phyloP scores from a whole-genome alignment of 805 yeast genomes.

The Hanseniaspora thailandica region DNA sequence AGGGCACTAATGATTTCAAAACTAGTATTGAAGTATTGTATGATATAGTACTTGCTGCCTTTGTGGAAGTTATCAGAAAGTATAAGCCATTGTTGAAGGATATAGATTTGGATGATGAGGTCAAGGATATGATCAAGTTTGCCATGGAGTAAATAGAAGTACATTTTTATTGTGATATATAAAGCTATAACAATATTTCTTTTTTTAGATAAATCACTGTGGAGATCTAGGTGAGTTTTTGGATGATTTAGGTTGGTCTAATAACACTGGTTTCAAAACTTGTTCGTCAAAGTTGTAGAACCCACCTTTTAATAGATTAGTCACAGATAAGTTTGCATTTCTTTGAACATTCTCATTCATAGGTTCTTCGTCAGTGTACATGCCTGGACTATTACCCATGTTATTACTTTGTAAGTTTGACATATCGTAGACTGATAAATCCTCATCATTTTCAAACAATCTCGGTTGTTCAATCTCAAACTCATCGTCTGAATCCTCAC shows the following conservation, averaged over 20 bases:
- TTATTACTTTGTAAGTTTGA: not conserved
- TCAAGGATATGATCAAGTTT: slow-evolving; percentile 59
- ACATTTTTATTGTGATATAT: not conserved
- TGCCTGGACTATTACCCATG: slow-evolving; percentile 20
- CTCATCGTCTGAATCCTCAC: slow-evolving; percentile 77
- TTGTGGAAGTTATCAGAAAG: slow-evolving; percentile 50
- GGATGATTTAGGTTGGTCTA: slow-evolving; percentile 37
- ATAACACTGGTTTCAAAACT: slow-evolving; percentile 79
- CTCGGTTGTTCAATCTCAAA: slow-evolving; percentile 76
- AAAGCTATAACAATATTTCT: not conserved
- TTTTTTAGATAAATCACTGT: not conserved
- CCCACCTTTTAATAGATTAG: slow-evolving; percentile 16
- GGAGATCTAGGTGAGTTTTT: slow-evolving; percentile 1
- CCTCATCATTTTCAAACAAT: slow-evolving; percentile 9
- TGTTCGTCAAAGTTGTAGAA: slow-evolving; percentile 87
- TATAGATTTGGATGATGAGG: slow-evolving; percentile 49
- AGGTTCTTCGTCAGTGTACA: slow-evolving; percentile 18
- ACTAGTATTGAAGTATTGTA: slow-evolving; percentile 46
- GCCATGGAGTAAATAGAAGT: slow-evolving; percentile 39
- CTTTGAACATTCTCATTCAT: not conserved
- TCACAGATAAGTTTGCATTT: slow-evolving; percentile 2
- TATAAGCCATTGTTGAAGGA: slow-evolving; percentile 56
- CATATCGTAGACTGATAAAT: slow-evolving; percentile 6
- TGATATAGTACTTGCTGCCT: slow-evolving; percentile 52
- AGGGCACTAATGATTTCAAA: slow-evolving; percentile 18